Percentiles rank a stretch among this genome's conserved stretches.
Evolutionary conservation across 345 rosid genomes (phyloP).

Genomic region (Durio zibethinus): DNA sequence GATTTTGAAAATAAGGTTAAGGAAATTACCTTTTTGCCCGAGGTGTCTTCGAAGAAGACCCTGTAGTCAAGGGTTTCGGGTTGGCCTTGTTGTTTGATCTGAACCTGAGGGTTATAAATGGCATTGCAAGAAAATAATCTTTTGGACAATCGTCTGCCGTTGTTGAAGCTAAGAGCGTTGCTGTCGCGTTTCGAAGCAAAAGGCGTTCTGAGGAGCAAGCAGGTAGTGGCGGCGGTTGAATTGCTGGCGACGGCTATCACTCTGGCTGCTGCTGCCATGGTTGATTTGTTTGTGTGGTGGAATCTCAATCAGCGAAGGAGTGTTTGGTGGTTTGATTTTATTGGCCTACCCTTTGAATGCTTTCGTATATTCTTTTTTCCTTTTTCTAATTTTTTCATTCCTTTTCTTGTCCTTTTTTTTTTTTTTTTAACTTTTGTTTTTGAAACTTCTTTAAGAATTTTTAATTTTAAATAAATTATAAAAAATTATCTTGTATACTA

Average conservation of each 20-base stretch:
- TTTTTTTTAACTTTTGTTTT: too few relatives aligned
- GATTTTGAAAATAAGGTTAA: neutral
- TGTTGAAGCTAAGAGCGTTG: neutral
- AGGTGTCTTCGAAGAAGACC: conserved; percentile 19
- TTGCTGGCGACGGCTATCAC: conserved; percentile 9
- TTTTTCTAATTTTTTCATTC: neutral
- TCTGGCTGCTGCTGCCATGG: conserved; percentile 20
- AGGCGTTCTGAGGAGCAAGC: conserved; percentile 2
- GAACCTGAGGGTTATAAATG: conserved; percentile 20
- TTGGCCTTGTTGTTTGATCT: conserved; percentile 20
- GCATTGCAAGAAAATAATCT: conserved; percentile 12
- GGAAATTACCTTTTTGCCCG: conserved; percentile 19
- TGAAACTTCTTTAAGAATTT: too few relatives aligned
- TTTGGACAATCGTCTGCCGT: neutral
- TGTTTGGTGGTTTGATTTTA: neutral
- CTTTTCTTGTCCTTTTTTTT: neutral
- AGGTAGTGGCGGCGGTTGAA: conserved; percentile 2
- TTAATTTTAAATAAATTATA: too few relatives aligned
- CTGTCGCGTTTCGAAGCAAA: neutral
- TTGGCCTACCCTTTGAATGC: neutral
- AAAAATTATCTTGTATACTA: too few relatives aligned
- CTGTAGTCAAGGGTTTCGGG: conserved; percentile 20
- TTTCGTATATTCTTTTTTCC: neutral
- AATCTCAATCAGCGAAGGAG: neutral
- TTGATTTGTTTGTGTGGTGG: neutral